Conservation (phyloP, 768 basidiomycete species). For the Termitomyces sp. region DNA sequence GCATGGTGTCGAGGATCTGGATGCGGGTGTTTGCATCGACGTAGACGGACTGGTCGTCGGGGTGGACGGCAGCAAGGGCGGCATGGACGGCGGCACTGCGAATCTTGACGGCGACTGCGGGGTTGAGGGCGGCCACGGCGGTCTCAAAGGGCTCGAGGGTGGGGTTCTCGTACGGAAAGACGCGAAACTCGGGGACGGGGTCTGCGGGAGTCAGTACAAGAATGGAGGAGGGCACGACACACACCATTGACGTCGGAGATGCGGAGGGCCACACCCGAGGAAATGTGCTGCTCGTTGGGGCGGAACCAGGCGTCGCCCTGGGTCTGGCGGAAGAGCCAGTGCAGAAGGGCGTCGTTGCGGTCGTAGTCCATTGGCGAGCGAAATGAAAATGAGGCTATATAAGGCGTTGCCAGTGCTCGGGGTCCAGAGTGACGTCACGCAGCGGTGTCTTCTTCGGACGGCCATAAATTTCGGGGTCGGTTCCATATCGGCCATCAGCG, state of each 20-base stretch:
- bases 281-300: constrained; percentile 67
- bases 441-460: neutral
- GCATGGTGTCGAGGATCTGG: constrained; percentile 77
- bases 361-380: constrained; percentile 61
- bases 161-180: constrained; percentile 79
- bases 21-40: constrained; percentile 83
- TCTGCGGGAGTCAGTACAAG: constrained; percentile 6
- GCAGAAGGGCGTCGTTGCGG: constrained; percentile 73
- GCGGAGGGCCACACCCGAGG: constrained; percentile 66
- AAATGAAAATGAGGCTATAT: neutral
- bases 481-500: constrained; percentile 8
- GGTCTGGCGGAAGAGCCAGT: constrained; percentile 75
- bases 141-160: constrained; percentile 73
- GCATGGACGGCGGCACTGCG: constrained; percentile 75
- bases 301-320: constrained; percentile 84
- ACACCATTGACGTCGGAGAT: constrained; percentile 33
- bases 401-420: neutral
- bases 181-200: constrained; percentile 50
- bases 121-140: constrained; percentile 65
- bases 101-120: constrained; percentile 79
- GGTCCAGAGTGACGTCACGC: neutral
- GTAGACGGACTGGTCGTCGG: constrained; percentile 55
- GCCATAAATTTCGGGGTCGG: neutral
- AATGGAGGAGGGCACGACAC: neutral
- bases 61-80: constrained; percentile 54